Evolutionary conservation across 768 basidiomycete genomes (phyloP).

Genomic region (Mycena rebaudengoi): DNA sequence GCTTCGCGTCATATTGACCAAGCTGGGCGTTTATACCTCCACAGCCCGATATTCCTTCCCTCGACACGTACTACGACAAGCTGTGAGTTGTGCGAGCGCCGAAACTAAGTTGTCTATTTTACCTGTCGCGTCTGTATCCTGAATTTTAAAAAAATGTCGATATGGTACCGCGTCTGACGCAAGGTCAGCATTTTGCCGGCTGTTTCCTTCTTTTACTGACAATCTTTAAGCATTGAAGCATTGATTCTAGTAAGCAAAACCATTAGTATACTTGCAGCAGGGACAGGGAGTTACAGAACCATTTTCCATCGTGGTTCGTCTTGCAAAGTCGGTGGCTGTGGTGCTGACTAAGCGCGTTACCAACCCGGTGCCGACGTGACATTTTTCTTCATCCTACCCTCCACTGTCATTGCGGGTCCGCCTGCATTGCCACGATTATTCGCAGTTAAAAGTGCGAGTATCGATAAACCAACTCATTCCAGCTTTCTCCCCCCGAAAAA

Average conservation of each 20-base stretch:
- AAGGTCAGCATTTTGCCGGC: background rate
- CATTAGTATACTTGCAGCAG: background rate
- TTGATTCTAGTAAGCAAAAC: background rate
- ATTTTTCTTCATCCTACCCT: conserved; percentile 10
- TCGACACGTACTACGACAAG: conserved; percentile 96
- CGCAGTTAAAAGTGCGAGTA: conserved; percentile 14
- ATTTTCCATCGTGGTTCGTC: no score
- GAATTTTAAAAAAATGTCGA: conserved; percentile 14
- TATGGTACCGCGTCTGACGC: background rate
- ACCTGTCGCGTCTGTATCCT: conserved; percentile 3
- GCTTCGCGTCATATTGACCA: conserved; percentile 9
- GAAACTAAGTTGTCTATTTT: conserved; percentile 14
- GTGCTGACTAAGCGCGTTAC: background rate
- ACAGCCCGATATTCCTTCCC: conserved; percentile 86
- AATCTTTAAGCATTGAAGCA: background rate
- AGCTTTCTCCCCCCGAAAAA: conserved; percentile 45
- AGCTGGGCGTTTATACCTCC: conserved; percentile 9
- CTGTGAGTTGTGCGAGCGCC: conserved; percentile 53
- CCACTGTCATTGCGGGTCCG: conserved; percentile 3
- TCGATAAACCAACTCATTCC: conserved; percentile 9
- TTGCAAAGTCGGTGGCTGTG: background rate
- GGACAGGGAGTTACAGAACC: no score
- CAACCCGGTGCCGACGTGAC: conserved; percentile 11
- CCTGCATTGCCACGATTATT: conserved; percentile 2
- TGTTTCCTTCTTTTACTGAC: background rate